Conservation (phyloP, 139 green algal genomes). For the Tetratostichococcus sp. region DNA sequence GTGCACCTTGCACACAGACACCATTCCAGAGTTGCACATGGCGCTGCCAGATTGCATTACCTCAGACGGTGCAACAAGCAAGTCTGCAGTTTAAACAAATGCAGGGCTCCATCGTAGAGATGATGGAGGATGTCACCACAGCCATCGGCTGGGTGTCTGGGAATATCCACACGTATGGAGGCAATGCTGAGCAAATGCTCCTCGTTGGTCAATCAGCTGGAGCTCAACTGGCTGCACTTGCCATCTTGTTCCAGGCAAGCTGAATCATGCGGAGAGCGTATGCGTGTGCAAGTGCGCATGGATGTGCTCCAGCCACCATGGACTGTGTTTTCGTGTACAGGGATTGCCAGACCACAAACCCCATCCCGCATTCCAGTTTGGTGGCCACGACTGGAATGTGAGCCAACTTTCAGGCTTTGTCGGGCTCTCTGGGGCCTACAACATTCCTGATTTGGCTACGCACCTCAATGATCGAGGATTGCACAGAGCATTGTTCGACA, state of each 20-base stretch:
- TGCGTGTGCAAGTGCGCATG: too few relatives aligned
- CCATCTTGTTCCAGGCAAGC: slow-evolving; percentile 67
- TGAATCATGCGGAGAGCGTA: neutral
- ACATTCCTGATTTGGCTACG: slow-evolving; percentile 64
- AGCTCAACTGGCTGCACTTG: slow-evolving; percentile 72
- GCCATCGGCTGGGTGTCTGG: slow-evolving; percentile 83
- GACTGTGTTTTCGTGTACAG: too few relatives aligned
- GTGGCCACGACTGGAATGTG: too few relatives aligned
- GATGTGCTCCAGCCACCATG: too few relatives aligned
- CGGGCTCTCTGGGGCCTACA: slow-evolving; percentile 65
- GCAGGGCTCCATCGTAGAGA: slow-evolving; percentile 76
- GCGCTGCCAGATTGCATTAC: neutral
- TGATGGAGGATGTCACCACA: slow-evolving; percentile 88
- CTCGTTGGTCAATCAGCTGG: slow-evolving; percentile 87
- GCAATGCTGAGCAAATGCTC: slow-evolving; percentile 65
- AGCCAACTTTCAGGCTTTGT: slow-evolving; percentile 27
- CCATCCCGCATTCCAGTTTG: too few relatives aligned
- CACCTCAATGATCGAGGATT: slow-evolving; percentile 80
- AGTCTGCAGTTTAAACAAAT: too few relatives aligned
- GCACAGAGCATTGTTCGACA: slow-evolving; percentile 55
- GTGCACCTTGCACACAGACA: too few relatives aligned
- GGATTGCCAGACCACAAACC: too few relatives aligned
- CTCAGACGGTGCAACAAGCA: too few relatives aligned
- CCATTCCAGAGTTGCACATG: too few relatives aligned
- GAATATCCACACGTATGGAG: slow-evolving; percentile 57